phyloP scores from a whole-genome alignment of 2,329 filamentous ascomycete genomes.

The Paraconiothyrium sp. region DNA sequence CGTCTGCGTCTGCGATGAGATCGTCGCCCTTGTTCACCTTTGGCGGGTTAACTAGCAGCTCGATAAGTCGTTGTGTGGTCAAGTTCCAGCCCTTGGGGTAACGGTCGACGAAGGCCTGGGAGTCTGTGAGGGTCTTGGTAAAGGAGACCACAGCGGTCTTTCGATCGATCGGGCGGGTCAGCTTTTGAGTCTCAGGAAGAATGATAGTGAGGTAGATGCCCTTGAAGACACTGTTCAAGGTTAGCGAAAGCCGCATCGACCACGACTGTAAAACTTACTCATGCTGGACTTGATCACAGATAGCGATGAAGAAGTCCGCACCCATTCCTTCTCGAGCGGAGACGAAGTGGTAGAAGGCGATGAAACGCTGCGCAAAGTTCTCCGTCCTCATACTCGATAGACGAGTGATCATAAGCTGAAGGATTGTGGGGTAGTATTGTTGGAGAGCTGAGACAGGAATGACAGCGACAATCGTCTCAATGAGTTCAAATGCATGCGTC shows the following conservation, averaged over 20 bases:
- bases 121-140: slow-evolving; percentile 90
- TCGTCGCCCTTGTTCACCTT: slow-evolving; percentile 74
- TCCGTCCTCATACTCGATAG: slow-evolving; percentile 80
- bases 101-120: slow-evolving; percentile 79
- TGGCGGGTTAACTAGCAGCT: slow-evolving; percentile 88
- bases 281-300: slow-evolving; percentile 82
- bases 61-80: slow-evolving; percentile 88
- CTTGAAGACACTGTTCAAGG: slow-evolving; percentile 71
- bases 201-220: slow-evolving; percentile 88
- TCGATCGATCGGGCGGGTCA: slow-evolving; percentile 86
- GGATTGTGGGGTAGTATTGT: slow-evolving; percentile 79
- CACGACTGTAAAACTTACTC: slow-evolving; percentile 54
- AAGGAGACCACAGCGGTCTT: slow-evolving; percentile 94
- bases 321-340: slow-evolving; percentile 85
- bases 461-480: slow-evolving; percentile 79
- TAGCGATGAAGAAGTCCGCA: slow-evolving; percentile 87
- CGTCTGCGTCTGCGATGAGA: slow-evolving; percentile 84
- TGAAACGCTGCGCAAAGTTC: slow-evolving; percentile 84
- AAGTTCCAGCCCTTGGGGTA: slow-evolving; percentile 81
- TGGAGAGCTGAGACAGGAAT: slow-evolving; percentile 80
- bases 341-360: slow-evolving; percentile 93
- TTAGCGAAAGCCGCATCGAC: slow-evolving; percentile 26
- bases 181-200: slow-evolving; percentile 86
- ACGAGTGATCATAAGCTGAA: slow-evolving; percentile 81
- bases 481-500: slow-evolving; percentile 84